Evolutionary conservation across 1,139 yeast genomes (phyloP), one percentile per base, ranked within the genome.

Genomic region (Saccharomyces hybrid): DNA sequence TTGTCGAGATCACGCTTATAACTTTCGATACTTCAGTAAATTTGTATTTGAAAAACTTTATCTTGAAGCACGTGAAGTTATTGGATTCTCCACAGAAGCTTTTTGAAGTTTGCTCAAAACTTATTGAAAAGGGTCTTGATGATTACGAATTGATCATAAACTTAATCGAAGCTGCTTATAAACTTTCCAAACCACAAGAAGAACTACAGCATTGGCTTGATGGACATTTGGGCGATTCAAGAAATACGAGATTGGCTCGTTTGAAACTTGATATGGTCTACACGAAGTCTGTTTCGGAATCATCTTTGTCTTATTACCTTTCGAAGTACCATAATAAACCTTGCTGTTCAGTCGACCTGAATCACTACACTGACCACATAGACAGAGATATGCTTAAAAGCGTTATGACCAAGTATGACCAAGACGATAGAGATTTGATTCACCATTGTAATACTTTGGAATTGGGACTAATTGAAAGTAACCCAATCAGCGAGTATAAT

Each of bases 1-100:
- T 69, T 31, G 59, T 65, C 9, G 56, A 59, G 3, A 59, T 54
- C 19, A 61, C 68, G 14, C 41, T 62, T 14, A 65, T 64, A 3
- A 58, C 55, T 16, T 58, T 69, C 49, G 53, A 60, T 16, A 56
- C 54, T 2, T 61, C 65, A 21, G 64, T 68, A 8, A 68, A 69
- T 53, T 54, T 70, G 28, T 65, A 66, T 42, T 55, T 67, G 55
- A 70, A 70, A 52, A 67, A 68, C 53, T 64, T 66, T 32, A 52
- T 70, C 44, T 19, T 70, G 29, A 61, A 55, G 47, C 63, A 66
- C 52, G 55, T 63, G 24, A 38, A 48, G 3, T 51, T 47, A 8
- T 47, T 60, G 3, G 55, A 57, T 12, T 58, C 63, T 26, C 49
- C 57, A 26, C 51, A 57, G 7, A 46, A 53, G 14, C 46, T 63